Conservation (phyloP, 2,329 filamentous ascomycete genomes). For the Scorias spongiosa region DNA sequence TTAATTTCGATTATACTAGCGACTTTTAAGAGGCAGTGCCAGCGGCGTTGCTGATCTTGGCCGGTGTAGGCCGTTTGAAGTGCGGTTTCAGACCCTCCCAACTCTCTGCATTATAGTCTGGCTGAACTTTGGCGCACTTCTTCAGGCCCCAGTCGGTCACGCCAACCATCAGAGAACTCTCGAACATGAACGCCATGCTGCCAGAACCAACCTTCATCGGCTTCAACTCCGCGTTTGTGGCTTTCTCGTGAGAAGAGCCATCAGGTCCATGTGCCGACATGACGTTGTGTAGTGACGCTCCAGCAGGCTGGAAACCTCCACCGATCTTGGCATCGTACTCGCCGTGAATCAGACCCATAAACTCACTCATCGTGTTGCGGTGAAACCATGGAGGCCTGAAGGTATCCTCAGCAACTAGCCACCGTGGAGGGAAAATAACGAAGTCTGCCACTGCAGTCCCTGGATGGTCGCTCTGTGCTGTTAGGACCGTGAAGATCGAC, state of each 20-base stretch:
- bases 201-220: conserved; percentile 44
- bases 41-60: conserved; percentile 6
- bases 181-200: conserved; percentile 55
- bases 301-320: conserved; percentile 43
- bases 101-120: conserved; percentile 64
- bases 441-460: conserved; percentile 51
- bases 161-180: conserved; percentile 54
- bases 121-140: conserved; percentile 54
- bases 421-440: conserved; percentile 57
- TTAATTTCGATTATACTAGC: too few species aligned
- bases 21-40: conserved; percentile 3
- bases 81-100: conserved; percentile 46
- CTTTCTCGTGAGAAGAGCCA: conserved; percentile 40
- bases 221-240: conserved; percentile 38
- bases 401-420: conserved; percentile 54
- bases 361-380: conserved; percentile 52
- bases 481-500: conserved; percentile 51
- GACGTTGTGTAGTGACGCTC: conserved; percentile 37
- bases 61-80: conserved; percentile 20
- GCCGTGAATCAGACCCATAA: conserved; percentile 45
- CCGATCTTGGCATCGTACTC: conserved; percentile 45
- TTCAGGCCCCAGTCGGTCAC: conserved; percentile 59
- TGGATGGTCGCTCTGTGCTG: conserved; percentile 41
- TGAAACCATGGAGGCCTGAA: conserved; percentile 62
- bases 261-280: conserved; percentile 40